Percentiles rank a stretch among this genome's conserved stretches.
phyloP scores from a whole-genome alignment of 345 rosid species.

The Aethionema arabicum region DNA sequence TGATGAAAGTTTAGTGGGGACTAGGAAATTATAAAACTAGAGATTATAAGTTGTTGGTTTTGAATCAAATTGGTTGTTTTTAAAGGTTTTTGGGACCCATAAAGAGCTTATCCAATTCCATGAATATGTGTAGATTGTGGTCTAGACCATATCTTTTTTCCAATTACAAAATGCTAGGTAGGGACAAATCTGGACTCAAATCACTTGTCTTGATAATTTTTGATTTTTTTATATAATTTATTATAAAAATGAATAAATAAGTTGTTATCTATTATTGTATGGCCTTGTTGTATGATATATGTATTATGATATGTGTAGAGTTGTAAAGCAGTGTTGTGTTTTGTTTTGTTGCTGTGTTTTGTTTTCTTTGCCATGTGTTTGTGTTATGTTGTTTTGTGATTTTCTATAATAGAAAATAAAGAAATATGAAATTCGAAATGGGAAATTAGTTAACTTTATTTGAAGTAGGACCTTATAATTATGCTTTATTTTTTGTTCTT shows the following conservation, averaged over 20 bases:
- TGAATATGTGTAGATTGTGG: slow-evolving; percentile 26
- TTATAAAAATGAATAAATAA: neutral
- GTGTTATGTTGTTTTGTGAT: slow-evolving; percentile 34
- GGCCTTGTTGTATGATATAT: slow-evolving; percentile 19
- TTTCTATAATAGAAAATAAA: neutral
- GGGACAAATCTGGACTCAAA: slow-evolving; percentile 14
- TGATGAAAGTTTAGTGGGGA: slow-evolving; percentile 29
- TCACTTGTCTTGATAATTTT: slow-evolving; percentile 18
- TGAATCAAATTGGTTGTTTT: slow-evolving; percentile 1
- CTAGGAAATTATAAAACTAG: slow-evolving; percentile 11
- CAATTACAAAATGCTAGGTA: slow-evolving; percentile 28
- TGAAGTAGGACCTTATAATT: no score
- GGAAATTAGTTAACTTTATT: neutral
- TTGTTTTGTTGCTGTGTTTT: slow-evolving; percentile 25
- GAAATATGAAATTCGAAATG: neutral
- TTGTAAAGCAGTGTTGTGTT: slow-evolving; percentile 34
- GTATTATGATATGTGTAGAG: slow-evolving; percentile 20
- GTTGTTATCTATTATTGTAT: neutral
- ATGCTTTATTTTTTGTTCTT: neutral
- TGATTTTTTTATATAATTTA: neutral
- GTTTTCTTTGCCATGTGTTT: slow-evolving; percentile 13
- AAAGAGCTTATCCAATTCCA: slow-evolving; percentile 38
- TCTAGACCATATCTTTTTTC: slow-evolving; percentile 28
- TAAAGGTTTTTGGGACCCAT: slow-evolving; percentile 34
- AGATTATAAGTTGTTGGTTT: slow-evolving; percentile 26